Evolutionary conservation across 257 asterid genomes (phyloP).

Genomic region (Nicotiana knightiana): DNA sequence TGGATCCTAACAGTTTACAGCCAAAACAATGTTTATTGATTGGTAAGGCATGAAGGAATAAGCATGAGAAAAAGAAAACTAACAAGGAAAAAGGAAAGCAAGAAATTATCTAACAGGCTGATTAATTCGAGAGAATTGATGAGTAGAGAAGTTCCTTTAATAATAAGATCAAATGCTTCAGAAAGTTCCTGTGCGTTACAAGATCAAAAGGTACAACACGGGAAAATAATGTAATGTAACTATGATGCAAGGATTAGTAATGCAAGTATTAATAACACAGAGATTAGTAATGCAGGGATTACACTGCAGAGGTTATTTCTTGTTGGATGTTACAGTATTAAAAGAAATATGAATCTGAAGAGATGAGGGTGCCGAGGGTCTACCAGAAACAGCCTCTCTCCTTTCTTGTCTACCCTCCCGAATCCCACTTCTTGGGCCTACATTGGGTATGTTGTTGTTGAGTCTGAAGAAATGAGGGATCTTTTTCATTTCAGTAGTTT

Average conservation of each 20-base stretch:
- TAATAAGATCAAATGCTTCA: not conserved
- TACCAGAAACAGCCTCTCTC: too few relatives aligned
- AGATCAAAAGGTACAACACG: not conserved
- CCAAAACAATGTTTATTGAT: slow-evolving; percentile 9
- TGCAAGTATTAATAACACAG: not conserved
- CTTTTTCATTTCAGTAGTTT: not conserved
- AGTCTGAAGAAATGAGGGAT: not conserved
- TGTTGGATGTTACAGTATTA: not conserved
- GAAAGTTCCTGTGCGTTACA: not conserved
- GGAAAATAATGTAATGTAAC: too few relatives aligned
- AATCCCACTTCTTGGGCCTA: too few relatives aligned
- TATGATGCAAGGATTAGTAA: not conserved
- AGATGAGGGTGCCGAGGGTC: not conserved
- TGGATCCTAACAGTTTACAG: slow-evolving; percentile 49
- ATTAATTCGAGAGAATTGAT: not conserved
- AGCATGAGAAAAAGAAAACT: not conserved
- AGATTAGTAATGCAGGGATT: not conserved
- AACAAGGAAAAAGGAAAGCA: not conserved
- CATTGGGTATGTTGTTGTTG: too few relatives aligned
- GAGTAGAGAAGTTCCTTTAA: not conserved
- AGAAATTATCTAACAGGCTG: not conserved
- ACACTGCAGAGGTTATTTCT: not conserved
- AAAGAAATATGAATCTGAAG: not conserved
- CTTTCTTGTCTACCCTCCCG: too few relatives aligned
- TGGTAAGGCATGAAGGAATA: not conserved